A percentile compares a stretch with the other conserved stretches of the same genome.
Conservation (phyloP, 345 rosid genomes). For the rapeseed (Brassica napus) region DNA sequence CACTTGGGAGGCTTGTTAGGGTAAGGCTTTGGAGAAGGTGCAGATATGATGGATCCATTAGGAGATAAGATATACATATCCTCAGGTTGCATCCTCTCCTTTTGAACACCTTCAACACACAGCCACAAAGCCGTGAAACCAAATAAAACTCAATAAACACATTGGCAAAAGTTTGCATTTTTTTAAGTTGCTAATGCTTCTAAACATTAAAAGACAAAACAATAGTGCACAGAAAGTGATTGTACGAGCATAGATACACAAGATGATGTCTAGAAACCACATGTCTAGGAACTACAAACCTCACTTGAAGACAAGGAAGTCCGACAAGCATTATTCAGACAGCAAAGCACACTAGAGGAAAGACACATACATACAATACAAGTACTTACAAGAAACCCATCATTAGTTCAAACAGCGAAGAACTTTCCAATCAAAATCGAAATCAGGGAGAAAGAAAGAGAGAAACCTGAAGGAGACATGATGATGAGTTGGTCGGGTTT, state of each 20-base stretch:
- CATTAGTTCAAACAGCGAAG: not conserved
- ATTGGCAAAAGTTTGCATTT: no score
- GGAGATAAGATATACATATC: constrained; percentile 82
- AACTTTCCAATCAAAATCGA: not conserved
- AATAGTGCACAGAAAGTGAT: not conserved
- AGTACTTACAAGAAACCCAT: not conserved
- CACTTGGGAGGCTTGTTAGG: constrained; percentile 90
- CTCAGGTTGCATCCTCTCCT: constrained; percentile 96
- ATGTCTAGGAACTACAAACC: not conserved
- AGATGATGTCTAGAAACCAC: no score
- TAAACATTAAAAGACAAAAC: not conserved
- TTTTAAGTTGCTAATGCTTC: no score
- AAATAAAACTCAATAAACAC: not conserved
- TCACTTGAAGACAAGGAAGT: not conserved
- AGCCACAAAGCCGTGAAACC: not conserved
- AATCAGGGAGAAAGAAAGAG: not conserved
- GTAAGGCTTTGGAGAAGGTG: constrained; percentile 82
- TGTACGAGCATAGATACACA: no score
- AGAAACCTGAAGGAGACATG: constrained; percentile 95
- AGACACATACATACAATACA: not conserved
- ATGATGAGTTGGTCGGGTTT: constrained; percentile 71
- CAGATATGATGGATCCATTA: constrained; percentile 60
- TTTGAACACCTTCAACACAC: constrained; percentile 77
- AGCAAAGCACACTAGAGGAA: not conserved
- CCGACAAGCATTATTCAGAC: not conserved